These are phyloP conservation scores for Kwoniella bestiolae DNA, from an alignment of 768 basidiomycete genomes.

Conservation along the genomic window DNA sequence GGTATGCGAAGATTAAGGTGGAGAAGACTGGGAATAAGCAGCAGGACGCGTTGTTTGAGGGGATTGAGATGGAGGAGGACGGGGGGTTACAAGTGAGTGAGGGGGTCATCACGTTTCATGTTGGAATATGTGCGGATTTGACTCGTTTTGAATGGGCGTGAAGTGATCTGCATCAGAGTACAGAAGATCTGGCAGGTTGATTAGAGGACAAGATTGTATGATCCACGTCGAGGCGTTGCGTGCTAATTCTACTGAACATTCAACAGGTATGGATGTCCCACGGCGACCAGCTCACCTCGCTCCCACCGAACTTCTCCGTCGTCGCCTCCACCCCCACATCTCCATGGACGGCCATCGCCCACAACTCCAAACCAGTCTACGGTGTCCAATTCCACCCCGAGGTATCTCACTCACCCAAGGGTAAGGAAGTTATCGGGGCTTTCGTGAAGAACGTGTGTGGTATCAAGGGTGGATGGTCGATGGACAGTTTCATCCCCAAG, in stretches of 20 bases:
- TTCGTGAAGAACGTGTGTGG: constrained; percentile 85
- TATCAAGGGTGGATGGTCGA: constrained; percentile 85
- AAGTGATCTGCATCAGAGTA: no score
- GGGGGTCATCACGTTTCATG: no score
- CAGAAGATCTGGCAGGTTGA: no score
- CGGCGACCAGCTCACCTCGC: constrained; percentile 84
- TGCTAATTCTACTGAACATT: no score
- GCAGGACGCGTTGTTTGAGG: constrained; percentile 79
- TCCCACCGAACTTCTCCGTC: constrained; percentile 81
- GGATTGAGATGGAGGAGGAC: constrained; percentile 65
- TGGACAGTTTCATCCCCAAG: constrained; percentile 98
- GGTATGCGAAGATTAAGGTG: constrained; percentile 80
- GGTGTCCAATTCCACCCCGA: constrained; percentile 99
- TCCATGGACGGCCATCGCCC: constrained; percentile 90
- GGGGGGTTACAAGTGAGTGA: constrained; percentile 81
- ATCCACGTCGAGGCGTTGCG: no score
- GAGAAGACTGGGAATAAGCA: constrained; percentile 64
- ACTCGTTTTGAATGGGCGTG: no score
- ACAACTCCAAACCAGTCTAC: constrained; percentile 83
- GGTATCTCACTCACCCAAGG: constrained; percentile 89
- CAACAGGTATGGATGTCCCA: constrained; percentile 99
- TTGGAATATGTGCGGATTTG: no score
- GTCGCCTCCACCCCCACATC: constrained; percentile 85
- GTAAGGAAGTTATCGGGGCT: constrained; percentile 82
- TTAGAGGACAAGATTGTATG: no score